Evolutionary conservation across 352 stramenopile genomes (phyloP), one percentile per base, ranked within the genome.

Genomic region (Plasmopara halstedii): DNA sequence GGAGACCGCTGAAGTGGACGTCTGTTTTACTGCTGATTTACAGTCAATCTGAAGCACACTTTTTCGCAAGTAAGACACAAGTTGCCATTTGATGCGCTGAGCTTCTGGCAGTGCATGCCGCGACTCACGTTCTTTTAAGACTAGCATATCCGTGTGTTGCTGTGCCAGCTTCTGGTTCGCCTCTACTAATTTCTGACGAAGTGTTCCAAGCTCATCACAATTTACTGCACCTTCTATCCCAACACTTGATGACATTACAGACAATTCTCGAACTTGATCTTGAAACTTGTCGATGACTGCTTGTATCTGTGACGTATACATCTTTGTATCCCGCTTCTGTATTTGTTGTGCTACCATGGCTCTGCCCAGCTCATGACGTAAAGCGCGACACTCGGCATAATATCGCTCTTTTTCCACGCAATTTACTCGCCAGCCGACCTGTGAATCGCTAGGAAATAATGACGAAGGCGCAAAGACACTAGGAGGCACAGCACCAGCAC

Each of bases 401-500:
- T 88, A 88, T 14, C 76, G 67, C 19, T 88, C 73, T 15, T 77
- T 77, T 48, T 88, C 76, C 37, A 85, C 64, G 18, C 67, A 43
- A 18, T 49, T 56, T 1, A 85, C 73, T 42, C 68, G 58, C 50
- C 59, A 81, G n/a, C 47, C 50, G 6, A 56, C 19, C 4, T 70
- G 57, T 9, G 56, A 44, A 20, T 67, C 67, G 10, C 33, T 53
- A 5, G 39, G 22, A 17, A 58, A 25, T 14, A 46, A 54, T n/a
- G 56, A 67, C 5, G 45, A 53, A 29, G 70, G 41, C 14, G 67
- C 64, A 2, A 73, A 38, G 9, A 46, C 17, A 43, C 50, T 70
- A 6, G 51, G 26, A 14, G 58, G 54, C 29, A 73, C 51, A 10
- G 50, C 40, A 35, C 27, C 32, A 26, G 52, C 42, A 37, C 39